These are phyloP conservation scores for Cyclotella baltica DNA, from an alignment of 108 stramenopile species.

Conservation along the genomic window DNA sequence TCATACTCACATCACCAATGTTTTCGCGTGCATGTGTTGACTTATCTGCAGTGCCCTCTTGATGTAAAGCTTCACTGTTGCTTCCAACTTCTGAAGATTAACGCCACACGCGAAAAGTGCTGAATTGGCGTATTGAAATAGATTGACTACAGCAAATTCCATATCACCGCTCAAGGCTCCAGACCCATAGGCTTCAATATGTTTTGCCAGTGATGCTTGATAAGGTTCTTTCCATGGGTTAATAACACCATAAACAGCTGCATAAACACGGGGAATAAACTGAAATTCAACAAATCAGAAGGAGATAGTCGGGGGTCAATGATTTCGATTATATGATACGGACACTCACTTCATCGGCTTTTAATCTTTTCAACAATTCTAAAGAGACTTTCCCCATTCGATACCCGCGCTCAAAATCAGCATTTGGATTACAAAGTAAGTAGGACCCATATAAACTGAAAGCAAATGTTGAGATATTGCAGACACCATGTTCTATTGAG, in stretches of 20 bases:
- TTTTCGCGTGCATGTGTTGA: not conserved
- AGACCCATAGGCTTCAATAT: conserved; percentile 15
- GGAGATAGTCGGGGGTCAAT: too few relatives aligned
- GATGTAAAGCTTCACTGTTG: not conserved
- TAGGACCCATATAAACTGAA: conserved; percentile 37
- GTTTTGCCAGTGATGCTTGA: conserved; percentile 10
- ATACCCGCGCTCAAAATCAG: conserved; percentile 51
- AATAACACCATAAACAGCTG: conserved; percentile 26
- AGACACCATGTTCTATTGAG: conserved; percentile 19
- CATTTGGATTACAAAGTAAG: conserved; percentile 31
- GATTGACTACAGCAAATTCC: conserved; percentile 1
- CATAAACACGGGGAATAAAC: conserved; percentile 26
- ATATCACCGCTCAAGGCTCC: conserved; percentile 13
- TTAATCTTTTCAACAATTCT: conserved; percentile 9
- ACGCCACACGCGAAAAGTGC: conserved; percentile 14
- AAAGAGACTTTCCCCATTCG: conserved; percentile 44
- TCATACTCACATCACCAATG: not conserved
- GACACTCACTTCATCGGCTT: not conserved
- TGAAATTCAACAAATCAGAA: not conserved
- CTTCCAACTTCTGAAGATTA: conserved; percentile 20
- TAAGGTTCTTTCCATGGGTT: conserved; percentile 41
- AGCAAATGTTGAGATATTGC: conserved; percentile 8
- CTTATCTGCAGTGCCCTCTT: conserved; percentile 1
- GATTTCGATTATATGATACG: too few relatives aligned
- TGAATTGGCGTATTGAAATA: conserved; percentile 2